Base-by-base conservation (phyloP, 768 basidiomycete genomes). In the Amanita rubescens region DNA sequence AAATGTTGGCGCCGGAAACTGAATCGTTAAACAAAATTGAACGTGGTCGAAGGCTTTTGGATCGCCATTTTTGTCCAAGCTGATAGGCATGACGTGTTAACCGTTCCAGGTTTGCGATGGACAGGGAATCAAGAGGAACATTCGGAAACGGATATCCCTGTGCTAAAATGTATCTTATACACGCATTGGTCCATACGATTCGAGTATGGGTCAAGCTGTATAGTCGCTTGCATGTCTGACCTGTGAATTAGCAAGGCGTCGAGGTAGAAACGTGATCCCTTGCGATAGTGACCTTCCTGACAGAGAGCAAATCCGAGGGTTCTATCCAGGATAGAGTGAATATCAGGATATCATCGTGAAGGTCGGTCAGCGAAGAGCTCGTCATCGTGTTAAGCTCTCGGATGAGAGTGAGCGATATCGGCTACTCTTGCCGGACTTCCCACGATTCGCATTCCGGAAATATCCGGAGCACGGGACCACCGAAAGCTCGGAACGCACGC, bases 171-270 rank as follows among this genome's bases (percentile, higher is more conserved):
- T 77, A 70, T 44, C 53, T 63, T 15, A 57, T 59, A 59, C 75
- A 79, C 15, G 75, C 77, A 41, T 75, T 75, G 14, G 70, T 71
- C 85, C 85, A 87, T 11, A 85, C 74, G 53, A 77, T 71, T 43
- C 75, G 77, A 22, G 78, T 67, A 5, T 62, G 64, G 1, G 79
- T 76, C n/a, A 82, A 55, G 9, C 59, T 51, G 35, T 63, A 60
- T 27, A 85, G 60, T n/a, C 71, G 71, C 58, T 65, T 76, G 57
- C 78, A 85, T 50, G 75, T 76, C 81, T 85, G 57, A 4, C 20
- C 39, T 32, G 20, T 25, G n/a, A 14, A 30, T 46, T 39, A 45
- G 34, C 43, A 19, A 51, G 19, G 14, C 55, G 37, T 19, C 27
- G 17, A 19, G 8, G 39, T 8, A 19, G 30, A 25, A 37, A 34